phyloP scores from a whole-genome alignment of 306 rosid species.

The Vicia villosa region DNA sequence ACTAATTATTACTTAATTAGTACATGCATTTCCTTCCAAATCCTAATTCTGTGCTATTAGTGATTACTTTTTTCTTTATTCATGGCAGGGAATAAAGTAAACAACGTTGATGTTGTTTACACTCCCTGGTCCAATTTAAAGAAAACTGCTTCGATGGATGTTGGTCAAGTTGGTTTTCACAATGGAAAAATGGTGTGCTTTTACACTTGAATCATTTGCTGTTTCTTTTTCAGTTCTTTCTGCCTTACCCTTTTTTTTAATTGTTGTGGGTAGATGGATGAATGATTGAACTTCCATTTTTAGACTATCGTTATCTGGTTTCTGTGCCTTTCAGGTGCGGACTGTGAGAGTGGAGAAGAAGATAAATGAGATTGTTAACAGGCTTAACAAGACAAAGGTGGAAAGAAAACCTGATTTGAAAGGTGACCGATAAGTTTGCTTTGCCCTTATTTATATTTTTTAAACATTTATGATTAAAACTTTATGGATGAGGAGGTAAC shows the following conservation, averaged over 20 bases:
- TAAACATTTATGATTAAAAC: not conserved
- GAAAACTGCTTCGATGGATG: slow-evolving; percentile 97
- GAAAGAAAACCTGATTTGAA: slow-evolving; percentile 92
- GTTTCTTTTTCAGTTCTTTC: slow-evolving; percentile 8
- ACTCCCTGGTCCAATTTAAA: slow-evolving; percentile 98
- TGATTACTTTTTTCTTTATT: slow-evolving; percentile 1
- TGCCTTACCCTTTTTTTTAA: not conserved
- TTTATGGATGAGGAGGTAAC: slow-evolving; percentile 8
- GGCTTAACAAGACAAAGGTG: slow-evolving; percentile 90
- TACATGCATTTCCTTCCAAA: not conserved
- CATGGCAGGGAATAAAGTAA: slow-evolving; percentile 87
- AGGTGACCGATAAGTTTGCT: slow-evolving; percentile 53
- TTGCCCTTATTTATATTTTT: not conserved
- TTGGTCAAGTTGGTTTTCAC: slow-evolving; percentile 98
- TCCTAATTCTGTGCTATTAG: not conserved
- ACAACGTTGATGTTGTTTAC: slow-evolving; percentile 91
- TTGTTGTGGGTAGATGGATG: slow-evolving; percentile 11
- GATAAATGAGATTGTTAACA: slow-evolving; percentile 83
- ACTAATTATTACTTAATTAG: not conserved
- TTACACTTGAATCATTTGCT: not conserved
- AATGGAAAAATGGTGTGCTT: slow-evolving; percentile 69
- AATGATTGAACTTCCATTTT: slow-evolving; percentile 31
- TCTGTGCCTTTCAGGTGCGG: slow-evolving; percentile 63
- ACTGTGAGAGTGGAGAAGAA: slow-evolving; percentile 93
- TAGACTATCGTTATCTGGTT: slow-evolving; percentile 33